A percentile compares a stretch with the other conserved stretches of the same genome.
Evolutionary conservation across 139 green algal species (phyloP).

Genomic region (Chlamydomonas eustigma): DNA sequence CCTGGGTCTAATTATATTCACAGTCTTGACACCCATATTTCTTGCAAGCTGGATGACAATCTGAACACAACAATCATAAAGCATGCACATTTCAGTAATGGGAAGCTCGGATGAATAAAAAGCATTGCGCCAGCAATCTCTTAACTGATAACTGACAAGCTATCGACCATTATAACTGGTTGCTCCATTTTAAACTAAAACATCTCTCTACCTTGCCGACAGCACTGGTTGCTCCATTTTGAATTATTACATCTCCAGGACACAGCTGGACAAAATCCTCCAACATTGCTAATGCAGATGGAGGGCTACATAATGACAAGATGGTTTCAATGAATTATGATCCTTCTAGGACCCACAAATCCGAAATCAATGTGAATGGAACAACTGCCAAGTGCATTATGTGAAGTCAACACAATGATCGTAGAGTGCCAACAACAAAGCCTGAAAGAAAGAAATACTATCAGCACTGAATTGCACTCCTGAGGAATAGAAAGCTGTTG

Average conservation of each 20-base stretch:
- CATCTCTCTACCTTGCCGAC: constrained; percentile 64
- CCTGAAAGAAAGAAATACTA: no score
- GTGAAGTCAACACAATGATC: no score
- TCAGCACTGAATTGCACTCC: no score
- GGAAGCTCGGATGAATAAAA: no score
- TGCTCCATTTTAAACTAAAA: constrained; percentile 80
- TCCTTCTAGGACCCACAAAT: no score
- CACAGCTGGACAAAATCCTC: constrained; percentile 74
- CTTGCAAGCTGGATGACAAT: constrained; percentile 80
- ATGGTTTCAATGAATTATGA: no score
- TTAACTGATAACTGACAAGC: constrained; percentile 84
- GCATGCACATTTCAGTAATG: no score
- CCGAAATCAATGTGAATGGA: no score
- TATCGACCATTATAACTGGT: constrained; percentile 65
- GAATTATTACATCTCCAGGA: constrained; percentile 79
- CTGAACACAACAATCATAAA: constrained; percentile 31
- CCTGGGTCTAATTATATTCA: constrained; percentile 84
- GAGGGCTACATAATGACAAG: constrained; percentile 60
- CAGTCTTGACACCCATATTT: constrained; percentile 62
- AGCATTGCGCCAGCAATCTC: constrained; percentile 46
- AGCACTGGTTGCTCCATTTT: constrained; percentile 82
- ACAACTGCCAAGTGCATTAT: no score
- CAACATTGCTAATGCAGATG: constrained; percentile 78
- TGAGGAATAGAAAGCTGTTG: no score
- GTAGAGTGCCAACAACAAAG: no score